Evolutionary conservation across 202 grass and related monocot species (phyloP).

Genomic region (Carex sylvatica): DNA sequence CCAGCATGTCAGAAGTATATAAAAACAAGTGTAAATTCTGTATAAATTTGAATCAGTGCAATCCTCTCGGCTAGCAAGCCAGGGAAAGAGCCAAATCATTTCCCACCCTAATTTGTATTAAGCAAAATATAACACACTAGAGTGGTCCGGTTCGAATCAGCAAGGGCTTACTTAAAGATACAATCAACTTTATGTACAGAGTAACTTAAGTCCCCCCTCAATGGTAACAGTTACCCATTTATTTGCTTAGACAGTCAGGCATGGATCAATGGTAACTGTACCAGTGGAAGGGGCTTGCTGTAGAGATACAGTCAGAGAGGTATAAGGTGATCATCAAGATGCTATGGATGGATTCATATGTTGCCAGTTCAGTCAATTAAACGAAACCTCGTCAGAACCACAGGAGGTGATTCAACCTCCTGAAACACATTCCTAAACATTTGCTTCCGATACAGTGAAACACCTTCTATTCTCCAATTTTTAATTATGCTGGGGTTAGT

Average conservation of each 20-base stretch:
- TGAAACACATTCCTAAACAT: not conserved
- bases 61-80: no score
- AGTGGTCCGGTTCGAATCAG: not conserved
- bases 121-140: not conserved
- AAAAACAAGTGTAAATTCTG: not conserved
- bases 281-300: not conserved
- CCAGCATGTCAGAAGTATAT: not conserved
- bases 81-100: no score
- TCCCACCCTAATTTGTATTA: not conserved
- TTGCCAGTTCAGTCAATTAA: not conserved
- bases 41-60: not conserved
- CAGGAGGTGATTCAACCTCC: not conserved
- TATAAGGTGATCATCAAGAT: not conserved
- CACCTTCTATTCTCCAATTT: not conserved
- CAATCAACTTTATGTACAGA: not conserved
- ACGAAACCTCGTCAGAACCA: not conserved
- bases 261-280: not conserved
- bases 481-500: not conserved
- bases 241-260: not conserved
- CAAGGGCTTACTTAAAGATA: not conserved
- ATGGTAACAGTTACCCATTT: not conserved
- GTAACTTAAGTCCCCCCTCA: not conserved
- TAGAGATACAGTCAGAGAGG: not conserved
- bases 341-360: not conserved
- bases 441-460: not conserved